Evolutionary conservation across 2,329 filamentous ascomycete species (phyloP).

Genomic region (Didymella exigua): DNA sequence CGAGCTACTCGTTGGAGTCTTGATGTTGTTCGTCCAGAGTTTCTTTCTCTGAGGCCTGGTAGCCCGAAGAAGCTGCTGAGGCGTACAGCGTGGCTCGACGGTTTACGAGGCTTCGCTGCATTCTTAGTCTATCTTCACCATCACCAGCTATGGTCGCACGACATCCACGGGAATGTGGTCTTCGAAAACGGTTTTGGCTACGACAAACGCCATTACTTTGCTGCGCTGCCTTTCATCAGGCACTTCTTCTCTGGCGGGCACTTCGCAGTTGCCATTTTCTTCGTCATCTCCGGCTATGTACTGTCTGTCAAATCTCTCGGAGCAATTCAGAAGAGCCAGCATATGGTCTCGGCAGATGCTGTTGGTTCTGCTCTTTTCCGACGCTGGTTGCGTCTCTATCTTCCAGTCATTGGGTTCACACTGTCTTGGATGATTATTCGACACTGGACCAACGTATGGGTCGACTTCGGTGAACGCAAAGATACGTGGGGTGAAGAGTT

Average conservation of each 20-base stretch:
- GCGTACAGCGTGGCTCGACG: slow-evolving; percentile 58
- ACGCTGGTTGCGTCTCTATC: slow-evolving; percentile 57
- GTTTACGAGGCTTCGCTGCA: slow-evolving; percentile 69
- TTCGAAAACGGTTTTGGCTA: slow-evolving; percentile 46
- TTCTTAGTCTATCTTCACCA: slow-evolving; percentile 68
- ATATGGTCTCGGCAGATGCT: slow-evolving; percentile 49
- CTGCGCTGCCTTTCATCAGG: slow-evolving; percentile 50
- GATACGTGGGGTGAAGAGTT: slow-evolving; percentile 47
- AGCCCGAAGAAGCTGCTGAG: slow-evolving; percentile 30
- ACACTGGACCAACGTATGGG: slow-evolving; percentile 49
- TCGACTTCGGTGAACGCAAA: slow-evolving; percentile 58
- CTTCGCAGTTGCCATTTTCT: slow-evolving; percentile 62
- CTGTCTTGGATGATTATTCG: slow-evolving; percentile 60
- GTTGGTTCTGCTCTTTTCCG: slow-evolving; percentile 58
- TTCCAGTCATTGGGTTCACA: slow-evolving; percentile 61
- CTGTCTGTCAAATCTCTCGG: slow-evolving; percentile 55
- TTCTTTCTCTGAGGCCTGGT: slow-evolving; percentile 28
- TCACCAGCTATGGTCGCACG: slow-evolving; percentile 54
- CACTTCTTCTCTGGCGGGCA: slow-evolving; percentile 57
- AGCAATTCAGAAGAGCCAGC: slow-evolving; percentile 52
- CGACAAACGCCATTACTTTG: slow-evolving; percentile 38
- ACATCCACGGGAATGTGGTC: slow-evolving; percentile 55
- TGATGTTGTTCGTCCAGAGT: slow-evolving; percentile 40
- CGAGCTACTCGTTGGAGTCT: slow-evolving; percentile 38
- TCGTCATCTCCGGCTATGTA: slow-evolving; percentile 60